Evolutionary conservation across 768 basidiomycete species (phyloP).

Genomic region (Kondoa subrosea): DNA sequence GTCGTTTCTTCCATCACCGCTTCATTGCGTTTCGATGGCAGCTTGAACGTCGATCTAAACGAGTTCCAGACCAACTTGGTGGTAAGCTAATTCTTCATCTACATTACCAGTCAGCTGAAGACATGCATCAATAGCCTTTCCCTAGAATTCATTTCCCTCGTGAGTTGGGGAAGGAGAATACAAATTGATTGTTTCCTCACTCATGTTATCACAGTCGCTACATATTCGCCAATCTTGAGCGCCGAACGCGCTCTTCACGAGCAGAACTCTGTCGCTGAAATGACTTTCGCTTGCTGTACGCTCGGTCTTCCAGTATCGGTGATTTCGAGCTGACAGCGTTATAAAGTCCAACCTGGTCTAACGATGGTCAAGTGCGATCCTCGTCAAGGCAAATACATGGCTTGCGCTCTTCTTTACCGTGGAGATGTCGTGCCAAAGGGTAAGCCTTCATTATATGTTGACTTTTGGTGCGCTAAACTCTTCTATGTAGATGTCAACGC

Average conservation of each 20-base stretch:
- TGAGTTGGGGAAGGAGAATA: background rate
- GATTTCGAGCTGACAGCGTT: background rate
- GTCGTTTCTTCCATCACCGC: slow-evolving; percentile 97
- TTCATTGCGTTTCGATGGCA: slow-evolving; percentile 90
- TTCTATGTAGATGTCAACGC: slow-evolving; percentile 80
- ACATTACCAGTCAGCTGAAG: slow-evolving; percentile 12
- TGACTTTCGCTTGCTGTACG: slow-evolving; percentile 59
- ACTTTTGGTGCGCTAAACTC: too few relatives aligned
- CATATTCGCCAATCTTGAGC: slow-evolving; percentile 84
- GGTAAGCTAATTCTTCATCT: background rate
- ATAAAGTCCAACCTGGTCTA: slow-evolving; percentile 88
- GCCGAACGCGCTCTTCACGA: slow-evolving; percentile 86
- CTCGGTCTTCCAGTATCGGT: slow-evolving; percentile 64
- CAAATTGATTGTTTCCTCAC: background rate
- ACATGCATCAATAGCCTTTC: slow-evolving; percentile 34
- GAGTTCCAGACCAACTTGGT: slow-evolving; percentile 99
- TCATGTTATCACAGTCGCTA: slow-evolving; percentile 30
- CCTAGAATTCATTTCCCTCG: slow-evolving; percentile 68
- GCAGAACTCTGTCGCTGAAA: slow-evolving; percentile 91
- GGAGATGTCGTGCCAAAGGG: slow-evolving; percentile 85
- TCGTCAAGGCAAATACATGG: slow-evolving; percentile 91
- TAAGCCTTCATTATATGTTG: too few relatives aligned
- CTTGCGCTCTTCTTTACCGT: slow-evolving; percentile 29
- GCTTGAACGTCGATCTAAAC: slow-evolving; percentile 88
- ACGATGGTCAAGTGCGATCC: slow-evolving; percentile 97